Conservation (phyloP, 352 stramenopile genomes). For the Globisporangium lucens region DNA sequence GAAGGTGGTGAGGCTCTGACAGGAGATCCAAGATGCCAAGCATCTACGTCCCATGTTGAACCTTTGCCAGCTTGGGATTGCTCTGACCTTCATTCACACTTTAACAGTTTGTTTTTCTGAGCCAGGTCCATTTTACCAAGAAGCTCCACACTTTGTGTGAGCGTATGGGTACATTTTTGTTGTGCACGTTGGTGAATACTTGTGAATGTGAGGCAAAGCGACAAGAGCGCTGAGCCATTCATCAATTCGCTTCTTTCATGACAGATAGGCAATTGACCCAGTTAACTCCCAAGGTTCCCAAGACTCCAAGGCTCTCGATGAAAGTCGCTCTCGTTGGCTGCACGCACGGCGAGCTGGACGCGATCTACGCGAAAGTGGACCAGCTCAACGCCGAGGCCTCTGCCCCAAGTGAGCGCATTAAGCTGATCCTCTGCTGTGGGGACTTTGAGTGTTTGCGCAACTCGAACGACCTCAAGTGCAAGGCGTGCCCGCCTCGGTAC, state of each 20-base stretch:
- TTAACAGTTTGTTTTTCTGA: background rate
- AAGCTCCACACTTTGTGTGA: background rate
- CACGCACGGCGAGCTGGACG: conserved; percentile 92
- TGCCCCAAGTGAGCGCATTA: conserved; percentile 44
- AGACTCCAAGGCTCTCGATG: conserved; percentile 1
- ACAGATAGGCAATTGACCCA: background rate
- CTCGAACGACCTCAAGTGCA: conserved; percentile 77
- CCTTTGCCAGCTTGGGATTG: background rate
- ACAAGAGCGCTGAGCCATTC: conserved; percentile 11
- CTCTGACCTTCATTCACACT: background rate
- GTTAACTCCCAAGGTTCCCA: background rate
- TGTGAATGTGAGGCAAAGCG: background rate
- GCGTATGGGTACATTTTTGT: background rate
- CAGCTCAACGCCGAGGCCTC: conserved; percentile 33
- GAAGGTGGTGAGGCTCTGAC: background rate
- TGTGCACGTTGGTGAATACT: no score
- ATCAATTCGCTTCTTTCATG: background rate
- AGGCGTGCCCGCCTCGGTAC: conserved; percentile 92
- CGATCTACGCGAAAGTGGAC: conserved; percentile 89
- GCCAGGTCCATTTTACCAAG: background rate
- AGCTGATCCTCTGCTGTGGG: conserved; percentile 92
- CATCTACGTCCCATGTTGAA: background rate
- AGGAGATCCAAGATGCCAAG: background rate
- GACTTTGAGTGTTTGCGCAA: conserved; percentile 95
- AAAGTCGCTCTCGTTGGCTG: conserved; percentile 90